Evolutionary conservation across 352 stramenopile species (phyloP), one percentile per base, ranked within the genome.

Genomic region (Globisporangium spinosum): DNA sequence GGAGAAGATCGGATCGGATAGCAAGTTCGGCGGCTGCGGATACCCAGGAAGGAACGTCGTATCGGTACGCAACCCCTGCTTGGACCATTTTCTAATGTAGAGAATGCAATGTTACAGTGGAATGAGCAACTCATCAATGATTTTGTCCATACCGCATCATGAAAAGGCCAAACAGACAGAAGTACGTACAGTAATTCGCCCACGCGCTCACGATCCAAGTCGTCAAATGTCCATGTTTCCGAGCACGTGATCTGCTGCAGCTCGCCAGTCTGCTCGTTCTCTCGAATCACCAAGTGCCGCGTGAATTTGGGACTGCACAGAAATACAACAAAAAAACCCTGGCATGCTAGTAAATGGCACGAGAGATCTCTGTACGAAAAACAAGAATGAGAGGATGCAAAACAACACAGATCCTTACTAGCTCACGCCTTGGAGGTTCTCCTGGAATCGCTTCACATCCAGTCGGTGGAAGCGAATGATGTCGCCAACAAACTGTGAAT

Each of bases 401-500:
- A 2, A 62, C 12, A 27, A 12, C 35, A 43, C 47, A 32, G 35
- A 12, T 29, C 70, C 82, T 57, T 74, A 93, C 85, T 65, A 67
- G 58, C 73, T 73, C 17, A 91, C 55, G 5, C 83, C 85, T 71
- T 94, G 85, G 5, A 85, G 71, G 32, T 67, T 78, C 38, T 84
- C 75, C 35, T 82, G 71, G 54, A 85, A 91, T 9, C 77, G 72
- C 49, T 92, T 88, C 47, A 94, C 83, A n/a, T 77, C 71, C 0
- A 91, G 69, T 54, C 87, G 85, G 73, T 94, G 86, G 69, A 94
- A 90, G 6, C 86, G 86, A 65, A 94, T 83, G 47, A 94, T 75
- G 58, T 94, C 86, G 45, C 86, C 86, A 25, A 90, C 79, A 45
- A 78, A 81, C 85, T 94, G 43, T 17, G 15, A 20, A 23, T n/a